Base-by-base conservation (phyloP, 1,284 basidiomycete genomes). In the Ustilago crameri region DNA sequence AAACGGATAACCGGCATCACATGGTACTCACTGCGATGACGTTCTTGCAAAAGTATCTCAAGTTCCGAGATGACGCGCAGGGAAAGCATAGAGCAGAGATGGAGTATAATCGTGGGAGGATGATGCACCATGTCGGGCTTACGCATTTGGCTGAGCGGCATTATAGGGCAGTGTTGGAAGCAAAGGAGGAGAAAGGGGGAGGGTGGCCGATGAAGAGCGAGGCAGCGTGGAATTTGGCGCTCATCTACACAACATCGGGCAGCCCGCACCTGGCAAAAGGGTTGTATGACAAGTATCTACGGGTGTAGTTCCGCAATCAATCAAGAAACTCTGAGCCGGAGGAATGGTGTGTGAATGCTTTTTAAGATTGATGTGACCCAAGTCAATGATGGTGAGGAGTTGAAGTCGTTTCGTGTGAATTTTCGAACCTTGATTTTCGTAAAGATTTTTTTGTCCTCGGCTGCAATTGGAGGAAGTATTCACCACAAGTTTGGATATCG, bases 1-100 rank as follows among this genome's bases (percentile, higher is more conserved):
- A 97, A 82, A 90, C 91, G 7, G 95, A 98, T 84, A 98, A 98
- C 82, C 85, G 93, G 45, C 91, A 97, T 78, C 93, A 95, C 81
- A 61, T 79, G 30, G 40, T 75, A 17, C 41, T 80, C 7, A 74
- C 76, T 18, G 78, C 66, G 0, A 48, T 75, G 18, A 48, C 62
- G 9, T 57, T 78, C 22, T 46, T 79, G 10, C 49, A 76, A 14
- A 64, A 65, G 8, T 79, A 79, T 44, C 23, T 54, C 18, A 47
- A 49, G 87, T 89, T 46, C 95, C 95, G 83, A 87, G 92, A 17
- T 85, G 7, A 30, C 12, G n/a, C n/a, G n/a, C 30, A 30, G 7
- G 86, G 18, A 32, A 22, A 23, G 80, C 84, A 51, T 20, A 35
- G 3, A 83, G 44, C 65, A n/a, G 88, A 88, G 47, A 90, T 94